These are phyloP conservation scores for Hypoxylon fragiforme DNA, from an alignment of 495 filamentous ascomycete species.

Conservation along the genomic window DNA sequence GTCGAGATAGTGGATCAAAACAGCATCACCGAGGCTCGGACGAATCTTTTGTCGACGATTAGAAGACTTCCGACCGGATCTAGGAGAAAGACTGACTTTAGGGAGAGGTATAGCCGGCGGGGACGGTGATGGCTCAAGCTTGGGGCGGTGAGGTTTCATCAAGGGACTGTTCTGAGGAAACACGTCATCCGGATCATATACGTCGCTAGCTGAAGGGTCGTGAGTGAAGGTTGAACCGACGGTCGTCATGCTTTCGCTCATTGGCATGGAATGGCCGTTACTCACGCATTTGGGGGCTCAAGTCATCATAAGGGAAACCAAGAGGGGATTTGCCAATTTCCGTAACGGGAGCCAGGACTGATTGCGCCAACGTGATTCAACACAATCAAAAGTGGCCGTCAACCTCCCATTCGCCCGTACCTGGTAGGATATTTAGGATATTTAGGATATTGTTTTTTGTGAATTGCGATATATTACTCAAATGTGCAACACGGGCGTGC, in stretches of 20 bases:
- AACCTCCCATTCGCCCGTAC: conserved; percentile 27
- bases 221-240: conserved; percentile 43
- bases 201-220: conserved; percentile 44
- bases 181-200: conserved; percentile 52
- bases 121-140: conserved; percentile 45
- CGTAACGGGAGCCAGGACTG: conserved; percentile 6
- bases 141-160: conserved; percentile 45
- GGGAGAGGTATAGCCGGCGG: conserved; percentile 38
- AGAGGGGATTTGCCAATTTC: conserved; percentile 18
- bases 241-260: conserved; percentile 50
- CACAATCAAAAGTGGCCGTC: conserved; percentile 16
- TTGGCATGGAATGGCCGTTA: conserved; percentile 39
- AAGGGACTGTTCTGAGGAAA: conserved; percentile 47
- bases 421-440: no score
- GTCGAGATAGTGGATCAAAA: conserved; percentile 56
- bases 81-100: conserved; percentile 46
- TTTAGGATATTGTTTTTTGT: no score
- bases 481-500: conserved; percentile 4
- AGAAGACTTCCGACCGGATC: conserved; percentile 43
- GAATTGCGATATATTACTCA: conserved; percentile 15
- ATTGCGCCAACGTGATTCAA: conserved; percentile 30
- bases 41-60: conserved; percentile 47
- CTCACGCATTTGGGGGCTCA: conserved; percentile 40
- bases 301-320: conserved; percentile 34
- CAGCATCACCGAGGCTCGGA: conserved; percentile 56